Evolutionary conservation across 768 basidiomycete species (phyloP), one percentile per base, ranked within the genome.

Genomic region (Tephrocybe sp.): DNA sequence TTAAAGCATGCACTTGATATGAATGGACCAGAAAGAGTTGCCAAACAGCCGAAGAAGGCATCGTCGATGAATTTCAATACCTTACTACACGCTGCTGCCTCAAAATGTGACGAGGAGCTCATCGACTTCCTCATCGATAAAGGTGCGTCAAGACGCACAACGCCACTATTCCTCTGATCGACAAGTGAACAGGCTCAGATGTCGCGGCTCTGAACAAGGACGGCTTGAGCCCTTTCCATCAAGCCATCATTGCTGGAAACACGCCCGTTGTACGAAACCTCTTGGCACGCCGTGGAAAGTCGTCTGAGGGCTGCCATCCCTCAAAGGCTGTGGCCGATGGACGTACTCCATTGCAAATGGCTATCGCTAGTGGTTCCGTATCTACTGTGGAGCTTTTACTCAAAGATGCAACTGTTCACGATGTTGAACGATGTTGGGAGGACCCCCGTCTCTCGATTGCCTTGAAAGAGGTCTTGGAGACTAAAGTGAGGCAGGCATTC

Each of bases 331-430:
- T 65, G 30, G 52, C 61, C 16, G 68, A 69, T 49, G 69, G 69
- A 4, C 62, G 61, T 12, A 69, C 69, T 0, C 70, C 69, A 25
- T 59, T 71, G 44, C 68, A 70, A 51, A 55, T 73, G 25, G 69
- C 70, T 12, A 64, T 73, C 49, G 57, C 59, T 18, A 64, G 68
- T 44, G 51, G 60, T 21, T 54, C 47, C 2, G 56, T 57, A 31
- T 50, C 61, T 19, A 64, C 67, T 28, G 61, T 71, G 13, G 57
- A 67, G 30, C 60, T 72, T 47, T 51, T 73, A 38, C 58, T 67
- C 15, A 70, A 69, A 46, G 62, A 73, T 51, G 72, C 70, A 8
- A 69, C 70, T 8, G 69, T 70, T 26, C 70, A 71, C 45, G 66
- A 72, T 36, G 70, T 71, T 19, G 64, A 68, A 46, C 57, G 62